Conservation (phyloP, 768 basidiomycete species). For the Hygrocybe punicea region DNA sequence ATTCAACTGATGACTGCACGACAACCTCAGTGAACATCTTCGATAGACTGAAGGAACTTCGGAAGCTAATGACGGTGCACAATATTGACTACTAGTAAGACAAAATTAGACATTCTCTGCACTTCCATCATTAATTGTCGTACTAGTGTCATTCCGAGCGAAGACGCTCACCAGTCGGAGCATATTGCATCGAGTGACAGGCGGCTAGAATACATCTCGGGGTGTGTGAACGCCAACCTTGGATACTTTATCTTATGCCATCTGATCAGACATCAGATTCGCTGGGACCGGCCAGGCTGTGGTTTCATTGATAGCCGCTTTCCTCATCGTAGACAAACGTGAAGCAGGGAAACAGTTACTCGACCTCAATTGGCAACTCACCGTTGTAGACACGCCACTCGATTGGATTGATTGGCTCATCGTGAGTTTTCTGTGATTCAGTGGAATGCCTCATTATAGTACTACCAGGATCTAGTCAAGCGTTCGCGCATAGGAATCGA, state of each 20-base stretch:
- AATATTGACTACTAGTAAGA: constrained; percentile 74
- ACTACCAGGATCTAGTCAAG: constrained; percentile 35
- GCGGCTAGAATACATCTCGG: constrained; percentile 73
- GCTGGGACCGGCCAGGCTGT: constrained; percentile 68
- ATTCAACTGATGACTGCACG: background rate
- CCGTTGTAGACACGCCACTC: constrained; percentile 50
- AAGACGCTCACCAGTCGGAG: constrained; percentile 82
- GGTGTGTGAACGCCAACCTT: constrained; percentile 41
- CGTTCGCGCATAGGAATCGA: constrained; percentile 72
- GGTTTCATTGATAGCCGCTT: constrained; percentile 61
- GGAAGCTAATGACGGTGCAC: constrained; percentile 65
- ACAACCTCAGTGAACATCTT: constrained; percentile 56
- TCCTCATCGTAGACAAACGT: constrained; percentile 73
- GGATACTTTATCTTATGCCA: background rate
- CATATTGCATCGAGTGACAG: constrained; percentile 75
- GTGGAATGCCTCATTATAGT: background rate
- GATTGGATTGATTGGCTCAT: constrained; percentile 81
- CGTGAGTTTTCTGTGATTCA: constrained; percentile 37
- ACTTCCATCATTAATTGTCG: constrained; percentile 7
- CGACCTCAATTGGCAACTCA: constrained; percentile 69
- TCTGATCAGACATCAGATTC: constrained; percentile 40
- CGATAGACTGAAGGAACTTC: constrained; percentile 56
- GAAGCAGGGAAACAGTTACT: constrained; percentile 64
- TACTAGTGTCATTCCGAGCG: constrained; percentile 65
- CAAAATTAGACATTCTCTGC: constrained; percentile 1